Conservation (phyloP, 2,329 filamentous ascomycete species). For the Exophiala aquamarina region DNA sequence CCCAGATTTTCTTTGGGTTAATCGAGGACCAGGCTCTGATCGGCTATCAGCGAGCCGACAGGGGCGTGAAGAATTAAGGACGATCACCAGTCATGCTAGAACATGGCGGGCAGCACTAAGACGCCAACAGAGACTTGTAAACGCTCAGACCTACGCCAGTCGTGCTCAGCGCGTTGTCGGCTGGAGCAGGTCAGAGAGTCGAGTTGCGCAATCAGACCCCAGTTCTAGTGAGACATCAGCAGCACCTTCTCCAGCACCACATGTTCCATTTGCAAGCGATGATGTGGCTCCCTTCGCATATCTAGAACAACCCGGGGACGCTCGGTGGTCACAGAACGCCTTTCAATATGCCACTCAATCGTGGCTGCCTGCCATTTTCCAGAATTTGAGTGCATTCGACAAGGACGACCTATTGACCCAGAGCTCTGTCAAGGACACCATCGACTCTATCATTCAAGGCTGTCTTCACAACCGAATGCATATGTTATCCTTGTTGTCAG, state of each 20-base stretch:
- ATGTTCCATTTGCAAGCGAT: constrained; percentile 7
- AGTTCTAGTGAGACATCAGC: constrained; percentile 20
- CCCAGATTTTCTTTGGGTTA: constrained; percentile 24
- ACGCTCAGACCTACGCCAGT: constrained; percentile 15
- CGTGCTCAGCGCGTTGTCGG: constrained; percentile 20
- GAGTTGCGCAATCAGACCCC: constrained; percentile 7
- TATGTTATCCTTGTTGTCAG: constrained; percentile 22
- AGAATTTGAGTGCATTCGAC: constrained; percentile 13
- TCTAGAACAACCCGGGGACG: constrained; percentile 15
- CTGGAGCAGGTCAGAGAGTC: constrained; percentile 12
- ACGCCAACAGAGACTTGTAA: constrained; percentile 19
- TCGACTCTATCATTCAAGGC: constrained; percentile 17
- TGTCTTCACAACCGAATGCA: constrained; percentile 18
- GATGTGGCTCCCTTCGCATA: constrained; percentile 13
- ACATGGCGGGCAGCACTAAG: constrained; percentile 19
- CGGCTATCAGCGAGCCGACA: constrained; percentile 17
- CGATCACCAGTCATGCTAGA: constrained; percentile 22
- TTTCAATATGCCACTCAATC: constrained; percentile 12
- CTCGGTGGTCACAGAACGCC: constrained; percentile 15
- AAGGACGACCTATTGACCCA: constrained; percentile 1
- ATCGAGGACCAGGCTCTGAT: constrained; percentile 20
- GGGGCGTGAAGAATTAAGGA: constrained; percentile 20
- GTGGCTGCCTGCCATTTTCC: constrained; percentile 17
- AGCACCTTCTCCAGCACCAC: constrained; percentile 14
- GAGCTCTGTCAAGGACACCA: constrained; percentile 8